Conservation (phyloP, 805 yeast genomes). For the Candida adriatica region DNA sequence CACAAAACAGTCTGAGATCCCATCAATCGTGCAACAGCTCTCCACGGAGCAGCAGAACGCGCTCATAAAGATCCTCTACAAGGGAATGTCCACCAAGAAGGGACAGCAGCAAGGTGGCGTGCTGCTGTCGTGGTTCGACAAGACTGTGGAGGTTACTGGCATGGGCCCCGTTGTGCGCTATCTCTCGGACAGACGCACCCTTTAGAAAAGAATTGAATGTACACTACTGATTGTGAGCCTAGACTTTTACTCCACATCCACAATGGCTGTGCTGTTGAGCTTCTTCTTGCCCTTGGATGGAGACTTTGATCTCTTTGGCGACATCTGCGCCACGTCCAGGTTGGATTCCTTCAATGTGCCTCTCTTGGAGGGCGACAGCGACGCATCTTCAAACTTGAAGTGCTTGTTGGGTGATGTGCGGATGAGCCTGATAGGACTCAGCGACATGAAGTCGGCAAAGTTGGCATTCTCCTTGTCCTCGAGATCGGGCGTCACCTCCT, state of each 20-base stretch:
- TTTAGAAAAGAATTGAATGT: conserved; percentile 27
- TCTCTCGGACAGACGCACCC: conserved; percentile 78
- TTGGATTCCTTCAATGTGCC: conserved; percentile 10
- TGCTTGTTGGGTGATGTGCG: conserved; percentile 15
- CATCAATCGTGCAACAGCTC: conserved; percentile 52
- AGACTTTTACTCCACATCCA: conserved; percentile 9
- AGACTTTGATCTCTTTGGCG: conserved; percentile 11
- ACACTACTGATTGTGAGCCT: conserved; percentile 2
- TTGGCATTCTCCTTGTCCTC: conserved; percentile 5
- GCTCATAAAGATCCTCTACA: conserved; percentile 77
- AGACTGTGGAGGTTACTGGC: conserved; percentile 77
- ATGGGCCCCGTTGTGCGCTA: conserved; percentile 85
- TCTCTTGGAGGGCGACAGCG: conserved; percentile 14
- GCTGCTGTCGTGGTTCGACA: conserved; percentile 87
- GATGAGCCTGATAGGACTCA: conserved; percentile 16
- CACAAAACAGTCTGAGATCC: conserved; percentile 62
- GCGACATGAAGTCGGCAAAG: conserved; percentile 3
- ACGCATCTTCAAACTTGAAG: conserved; percentile 15
- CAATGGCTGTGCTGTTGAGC: conserved; percentile 5
- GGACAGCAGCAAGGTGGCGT: conserved; percentile 86
- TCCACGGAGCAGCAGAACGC: conserved; percentile 62
- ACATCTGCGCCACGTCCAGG: conserved; percentile 7
- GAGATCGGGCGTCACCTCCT: neutral
- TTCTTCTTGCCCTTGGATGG: conserved; percentile 16
- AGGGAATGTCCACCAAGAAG: conserved; percentile 70